phyloP scores from a whole-genome alignment of 495 filamentous ascomycete species.

The Penicillium simplicissimum region DNA sequence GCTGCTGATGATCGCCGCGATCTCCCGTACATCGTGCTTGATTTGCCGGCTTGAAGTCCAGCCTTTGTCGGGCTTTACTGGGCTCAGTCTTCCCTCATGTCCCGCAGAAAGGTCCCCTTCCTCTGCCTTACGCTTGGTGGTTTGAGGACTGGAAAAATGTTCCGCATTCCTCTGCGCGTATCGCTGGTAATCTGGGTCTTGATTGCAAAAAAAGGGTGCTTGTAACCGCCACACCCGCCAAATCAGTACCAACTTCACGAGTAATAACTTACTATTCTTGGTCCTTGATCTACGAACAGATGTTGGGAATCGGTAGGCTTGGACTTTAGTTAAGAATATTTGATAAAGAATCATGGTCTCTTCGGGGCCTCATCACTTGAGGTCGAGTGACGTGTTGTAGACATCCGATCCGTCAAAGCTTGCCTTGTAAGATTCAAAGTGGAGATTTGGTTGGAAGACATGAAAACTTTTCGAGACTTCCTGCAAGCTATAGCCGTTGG shows the following conservation, averaged over 20 bases:
- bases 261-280: neutral
- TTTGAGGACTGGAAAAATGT: neutral
- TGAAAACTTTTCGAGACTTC: too few species aligned
- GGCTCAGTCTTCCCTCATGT: neutral
- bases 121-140: neutral
- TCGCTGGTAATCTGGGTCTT: neutral
- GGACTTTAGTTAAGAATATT: too few species aligned
- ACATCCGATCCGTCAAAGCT: too few species aligned
- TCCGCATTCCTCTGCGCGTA: conserved; percentile 1
- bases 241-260: neutral
- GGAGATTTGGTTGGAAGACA: too few species aligned
- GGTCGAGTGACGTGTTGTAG: too few species aligned
- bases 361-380: too few species aligned
- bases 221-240: neutral
- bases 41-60: neutral
- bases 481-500: too few species aligned
- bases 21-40: neutral
- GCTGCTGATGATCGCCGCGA: neutral
- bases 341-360: too few species aligned
- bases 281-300: neutral
- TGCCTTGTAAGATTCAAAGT: too few species aligned
- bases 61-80: neutral
- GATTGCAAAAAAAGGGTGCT: neutral
- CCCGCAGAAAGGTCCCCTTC: neutral
- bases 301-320: too few species aligned